Evolutionary conservation across 768 basidiomycete species (phyloP), one percentile per base, ranked within the genome.

Genomic region (Collybia sordida): DNA sequence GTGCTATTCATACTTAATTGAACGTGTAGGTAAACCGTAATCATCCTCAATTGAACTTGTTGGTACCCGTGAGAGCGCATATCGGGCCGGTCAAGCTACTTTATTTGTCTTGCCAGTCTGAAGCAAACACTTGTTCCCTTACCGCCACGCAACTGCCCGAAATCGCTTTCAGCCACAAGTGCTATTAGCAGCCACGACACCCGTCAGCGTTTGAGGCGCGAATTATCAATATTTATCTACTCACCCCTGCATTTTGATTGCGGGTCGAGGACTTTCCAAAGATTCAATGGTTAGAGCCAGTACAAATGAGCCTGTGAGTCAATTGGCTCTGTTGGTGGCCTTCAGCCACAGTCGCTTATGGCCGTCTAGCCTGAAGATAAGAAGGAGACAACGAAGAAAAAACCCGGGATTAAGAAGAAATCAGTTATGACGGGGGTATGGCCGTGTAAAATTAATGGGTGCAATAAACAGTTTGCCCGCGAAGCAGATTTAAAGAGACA

Each of bases 401-500:
- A 47, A 39, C 25, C 51, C 22, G 23, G 47, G 22, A 45, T 53
- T 19, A 74, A 73, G 64, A 82, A 82, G 73, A 81, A 80, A 54
- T 58, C 66, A 14, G 58, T 66, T 2, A 73, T 75, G 53, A 72
- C 81, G 2, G 78, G 80, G 6, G 63, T 83, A 41, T 90, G 88
- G 88, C 86, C 88, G 6, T 90, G 88, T 73, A 82, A 82, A 64
- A 89, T 90, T 62, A 80, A 84, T 61, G 88, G 86, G 24, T 90
- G 88, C 70, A 83, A 81, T 69, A 90, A 90, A 67, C 81, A 87
- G 63, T 90, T 90, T 61, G 88, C 86, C 40, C 78, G 88, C 46
- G 88, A 90, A 66, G 88, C 88, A 14, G 88, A 90, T 72, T 69
- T 90, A 55, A 90, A 89, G 73, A 65, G 88, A 59, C 88, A 90